Conservation (phyloP, 225 moss, liverwort and hornwort species). For the Physcomitrium patens region DNA sequence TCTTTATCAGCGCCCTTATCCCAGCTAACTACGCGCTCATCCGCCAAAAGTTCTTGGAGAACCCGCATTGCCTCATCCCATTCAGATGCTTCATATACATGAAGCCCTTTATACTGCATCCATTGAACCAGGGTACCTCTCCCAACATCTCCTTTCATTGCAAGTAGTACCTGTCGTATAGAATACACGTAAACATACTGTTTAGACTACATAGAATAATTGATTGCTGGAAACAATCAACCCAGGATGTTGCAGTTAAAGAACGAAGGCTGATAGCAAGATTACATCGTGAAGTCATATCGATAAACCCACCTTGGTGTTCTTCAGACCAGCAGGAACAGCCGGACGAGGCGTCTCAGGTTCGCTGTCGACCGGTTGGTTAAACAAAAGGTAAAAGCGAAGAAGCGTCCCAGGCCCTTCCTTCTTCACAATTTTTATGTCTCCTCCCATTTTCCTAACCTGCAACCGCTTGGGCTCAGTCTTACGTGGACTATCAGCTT, state of each 20-base stretch:
- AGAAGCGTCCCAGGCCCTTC: slow-evolving; percentile 75
- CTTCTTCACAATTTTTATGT: slow-evolving; percentile 78
- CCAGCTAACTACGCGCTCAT: slow-evolving; percentile 42
- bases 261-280: background rate
- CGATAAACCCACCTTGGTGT: slow-evolving; percentile 40
- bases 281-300: background rate
- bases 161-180: slow-evolving; percentile 65
- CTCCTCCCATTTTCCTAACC: slow-evolving; percentile 80
- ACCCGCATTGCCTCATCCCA: slow-evolving; percentile 64
- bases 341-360: slow-evolving; percentile 47
- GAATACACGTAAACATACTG: slow-evolving; percentile 1
- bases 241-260: background rate
- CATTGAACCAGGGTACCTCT: slow-evolving; percentile 61
- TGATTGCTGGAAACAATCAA: background rate
- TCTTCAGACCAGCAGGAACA: slow-evolving; percentile 43
- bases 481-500: background rate
- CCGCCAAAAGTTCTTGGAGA: slow-evolving; percentile 46
- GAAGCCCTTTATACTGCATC: slow-evolving; percentile 68
- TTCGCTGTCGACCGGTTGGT: slow-evolving; percentile 47
- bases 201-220: background rate
- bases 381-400: slow-evolving; percentile 65
- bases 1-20: slow-evolving; percentile 21
- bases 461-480: slow-evolving; percentile 29
- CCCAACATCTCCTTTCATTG: slow-evolving; percentile 69
- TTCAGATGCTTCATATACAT: slow-evolving; percentile 63